These are phyloP conservation scores for Mucor circinelloides DNA, from an alignment of 371 early-diverging fungal genomes.

Conservation along the genomic window DNA sequence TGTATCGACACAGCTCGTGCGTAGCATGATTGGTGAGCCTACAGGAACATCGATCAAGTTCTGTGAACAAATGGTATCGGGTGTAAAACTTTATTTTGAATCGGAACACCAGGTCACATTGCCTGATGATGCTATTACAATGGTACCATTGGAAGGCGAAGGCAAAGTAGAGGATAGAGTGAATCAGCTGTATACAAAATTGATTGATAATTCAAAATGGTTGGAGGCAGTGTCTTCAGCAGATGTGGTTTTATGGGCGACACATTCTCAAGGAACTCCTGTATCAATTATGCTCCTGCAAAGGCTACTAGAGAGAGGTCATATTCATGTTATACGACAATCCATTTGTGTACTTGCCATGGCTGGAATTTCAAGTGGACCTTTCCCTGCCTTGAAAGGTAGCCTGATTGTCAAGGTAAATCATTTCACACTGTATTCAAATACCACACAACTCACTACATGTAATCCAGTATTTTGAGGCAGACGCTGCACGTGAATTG, in stretches of 20 bases:
- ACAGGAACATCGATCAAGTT: conserved; percentile 90
- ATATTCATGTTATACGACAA: conserved; percentile 72
- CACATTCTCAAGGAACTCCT: conserved; percentile 95
- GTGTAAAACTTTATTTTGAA: conserved; percentile 63
- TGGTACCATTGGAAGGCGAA: conserved; percentile 88
- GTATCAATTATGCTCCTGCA: conserved; percentile 84
- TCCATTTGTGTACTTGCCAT: conserved; percentile 82
- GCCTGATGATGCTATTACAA: conserved; percentile 63
- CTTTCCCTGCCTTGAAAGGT: conserved; percentile 83
- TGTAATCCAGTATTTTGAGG: conserved; percentile 75
- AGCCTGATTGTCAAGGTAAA: conserved; percentile 78
- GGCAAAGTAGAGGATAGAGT: conserved; percentile 90
- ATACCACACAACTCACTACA: neutral
- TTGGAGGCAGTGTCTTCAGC: conserved; percentile 63
- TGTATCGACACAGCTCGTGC: conserved; percentile 48
- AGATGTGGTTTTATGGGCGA: conserved; percentile 85
- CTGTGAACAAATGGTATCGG: conserved; percentile 82
- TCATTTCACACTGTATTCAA: neutral
- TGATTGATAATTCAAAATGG: conserved; percentile 61
- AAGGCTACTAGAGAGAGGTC: conserved; percentile 68
- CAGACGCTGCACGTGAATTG: conserved; percentile 89
- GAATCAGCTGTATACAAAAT: conserved; percentile 67
- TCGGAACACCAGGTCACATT: conserved; percentile 61
- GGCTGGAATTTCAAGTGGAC: conserved; percentile 94
- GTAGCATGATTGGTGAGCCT: conserved; percentile 88